Evolutionary conservation across 176 grass and related monocot genomes (phyloP).

Genomic region (Echinochloa phyllopogon): DNA sequence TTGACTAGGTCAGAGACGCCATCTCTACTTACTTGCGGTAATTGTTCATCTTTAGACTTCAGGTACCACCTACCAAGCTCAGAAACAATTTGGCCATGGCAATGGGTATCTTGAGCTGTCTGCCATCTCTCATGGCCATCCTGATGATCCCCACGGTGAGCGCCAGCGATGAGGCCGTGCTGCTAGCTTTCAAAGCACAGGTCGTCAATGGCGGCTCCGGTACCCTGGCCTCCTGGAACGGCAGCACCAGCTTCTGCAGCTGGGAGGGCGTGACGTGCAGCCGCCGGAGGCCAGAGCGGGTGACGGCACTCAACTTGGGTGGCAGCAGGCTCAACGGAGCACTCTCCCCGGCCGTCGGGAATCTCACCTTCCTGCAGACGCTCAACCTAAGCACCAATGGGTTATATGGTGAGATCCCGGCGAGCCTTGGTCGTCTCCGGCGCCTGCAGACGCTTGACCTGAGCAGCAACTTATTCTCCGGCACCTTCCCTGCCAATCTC

Average conservation of each 20-base stretch:
- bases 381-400: slow-evolving; percentile 14
- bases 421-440: slow-evolving; percentile 2
- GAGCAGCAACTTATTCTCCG: slow-evolving; percentile 13
- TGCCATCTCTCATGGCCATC: background rate
- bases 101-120: too few relatives aligned
- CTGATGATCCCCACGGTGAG: too few relatives aligned
- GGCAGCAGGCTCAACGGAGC: background rate
- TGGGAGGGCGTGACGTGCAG: slow-evolving; percentile 9
- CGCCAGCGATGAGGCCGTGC: background rate
- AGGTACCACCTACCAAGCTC: too few relatives aligned
- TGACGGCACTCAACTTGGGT: background rate
- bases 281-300: background rate
- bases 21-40: too few relatives aligned
- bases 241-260: background rate
- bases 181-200: background rate
- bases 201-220: too few relatives aligned
- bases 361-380: background rate
- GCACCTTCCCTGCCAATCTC: background rate
- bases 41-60: too few relatives aligned
- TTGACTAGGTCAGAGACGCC: too few relatives aligned
- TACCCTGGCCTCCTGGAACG: slow-evolving; percentile 5
- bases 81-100: too few relatives aligned
- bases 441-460: background rate
- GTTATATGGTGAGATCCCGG: slow-evolving; percentile 10
- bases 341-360: slow-evolving; percentile 1